Conservation (phyloP, 768 basidiomycete genomes). For the Clathrus columnatus region DNA sequence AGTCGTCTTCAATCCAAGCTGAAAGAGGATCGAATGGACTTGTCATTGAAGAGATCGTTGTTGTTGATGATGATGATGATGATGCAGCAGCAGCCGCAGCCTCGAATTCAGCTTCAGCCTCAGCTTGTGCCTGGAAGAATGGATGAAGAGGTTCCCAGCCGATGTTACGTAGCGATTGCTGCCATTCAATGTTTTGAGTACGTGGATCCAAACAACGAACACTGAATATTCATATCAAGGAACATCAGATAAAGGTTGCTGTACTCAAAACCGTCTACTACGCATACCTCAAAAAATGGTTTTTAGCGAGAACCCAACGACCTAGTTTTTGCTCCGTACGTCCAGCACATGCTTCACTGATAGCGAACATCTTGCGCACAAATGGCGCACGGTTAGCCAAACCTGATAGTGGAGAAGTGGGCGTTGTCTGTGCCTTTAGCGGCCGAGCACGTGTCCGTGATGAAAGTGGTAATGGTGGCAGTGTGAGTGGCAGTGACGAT, state of each 20-base stretch:
- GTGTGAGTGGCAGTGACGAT: not conserved
- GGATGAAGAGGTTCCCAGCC: conserved; percentile 3
- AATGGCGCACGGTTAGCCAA: not conserved
- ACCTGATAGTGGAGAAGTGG: not conserved
- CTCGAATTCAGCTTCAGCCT: not conserved
- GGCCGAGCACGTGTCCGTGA: not conserved
- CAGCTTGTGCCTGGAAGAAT: conserved; percentile 1
- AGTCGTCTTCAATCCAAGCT: conserved; percentile 2
- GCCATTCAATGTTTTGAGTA: not conserved
- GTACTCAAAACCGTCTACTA: not conserved
- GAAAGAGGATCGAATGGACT: not conserved
- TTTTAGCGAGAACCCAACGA: not conserved
- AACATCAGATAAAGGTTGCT: not conserved
- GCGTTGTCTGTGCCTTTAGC: not conserved
- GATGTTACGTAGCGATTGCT: not conserved
- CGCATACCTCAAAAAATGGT: not conserved
- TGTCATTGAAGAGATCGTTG: not conserved
- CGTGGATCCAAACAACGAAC: not conserved
- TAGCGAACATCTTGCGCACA: not conserved
- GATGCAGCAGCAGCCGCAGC: not conserved
- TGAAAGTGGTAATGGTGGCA: not conserved
- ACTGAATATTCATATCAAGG: not conserved
- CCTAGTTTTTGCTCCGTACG: not conserved
- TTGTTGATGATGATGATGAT: not conserved
- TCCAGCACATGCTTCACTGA: not conserved